phyloP scores from a whole-genome alignment of 306 rosid genomes.

The cucumber (Cucumis sativus) region DNA sequence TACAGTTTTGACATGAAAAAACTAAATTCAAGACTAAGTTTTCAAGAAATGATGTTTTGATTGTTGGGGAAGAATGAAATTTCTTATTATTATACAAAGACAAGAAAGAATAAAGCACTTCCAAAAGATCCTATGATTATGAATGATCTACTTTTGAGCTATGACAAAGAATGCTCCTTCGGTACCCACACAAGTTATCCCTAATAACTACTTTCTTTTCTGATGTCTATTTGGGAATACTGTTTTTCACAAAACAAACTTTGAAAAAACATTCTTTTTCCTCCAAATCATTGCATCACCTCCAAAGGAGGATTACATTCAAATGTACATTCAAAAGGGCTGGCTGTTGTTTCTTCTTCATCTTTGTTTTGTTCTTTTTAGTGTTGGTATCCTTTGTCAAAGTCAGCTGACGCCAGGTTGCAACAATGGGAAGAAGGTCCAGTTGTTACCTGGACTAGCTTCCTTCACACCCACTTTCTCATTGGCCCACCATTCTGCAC shows the following conservation, averaged over 20 bases:
- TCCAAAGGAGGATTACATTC: constrained; percentile 20
- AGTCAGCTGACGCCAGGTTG: constrained; percentile 46
- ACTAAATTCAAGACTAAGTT: constrained; percentile 8
- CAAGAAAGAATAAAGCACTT: constrained; percentile 42
- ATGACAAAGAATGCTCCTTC: constrained; percentile 41
- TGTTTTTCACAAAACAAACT: background rate
- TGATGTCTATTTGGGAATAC: constrained; percentile 17
- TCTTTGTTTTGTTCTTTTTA: background rate
- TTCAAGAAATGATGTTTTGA: background rate
- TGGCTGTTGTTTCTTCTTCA: constrained; percentile 4
- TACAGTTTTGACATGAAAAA: background rate
- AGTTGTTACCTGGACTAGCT: constrained; percentile 38
- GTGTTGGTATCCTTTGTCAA: background rate
- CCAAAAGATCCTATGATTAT: constrained; percentile 31
- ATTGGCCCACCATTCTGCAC: constrained; percentile 73
- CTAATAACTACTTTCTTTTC: constrained; percentile 38
- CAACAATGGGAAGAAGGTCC: constrained; percentile 64
- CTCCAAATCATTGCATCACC: constrained; percentile 3
- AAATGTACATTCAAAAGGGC: constrained; percentile 31
- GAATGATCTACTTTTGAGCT: constrained; percentile 23
- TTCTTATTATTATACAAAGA: constrained; percentile 46
- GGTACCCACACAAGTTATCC: constrained; percentile 35
- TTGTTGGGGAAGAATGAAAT: constrained; percentile 9
- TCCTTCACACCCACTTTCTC: constrained; percentile 34
- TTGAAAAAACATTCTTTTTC: constrained; percentile 7